phyloP scores from a whole-genome alignment of 441 rosid species.

The Erodium chrysanthum region DNA sequence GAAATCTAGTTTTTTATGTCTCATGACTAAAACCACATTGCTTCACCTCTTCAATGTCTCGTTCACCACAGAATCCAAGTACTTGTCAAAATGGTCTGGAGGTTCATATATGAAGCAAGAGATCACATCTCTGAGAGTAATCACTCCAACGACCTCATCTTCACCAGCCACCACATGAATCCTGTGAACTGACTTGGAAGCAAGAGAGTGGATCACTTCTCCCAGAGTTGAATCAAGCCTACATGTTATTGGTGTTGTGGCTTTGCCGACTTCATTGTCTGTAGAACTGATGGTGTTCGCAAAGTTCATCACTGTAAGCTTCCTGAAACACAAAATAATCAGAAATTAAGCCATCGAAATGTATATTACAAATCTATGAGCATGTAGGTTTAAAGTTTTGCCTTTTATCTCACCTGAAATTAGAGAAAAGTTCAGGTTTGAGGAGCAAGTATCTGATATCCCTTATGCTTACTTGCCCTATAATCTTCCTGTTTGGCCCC shows the following conservation, averaged over 20 bases:
- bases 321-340: constrained; percentile 31
- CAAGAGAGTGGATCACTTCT: constrained; percentile 53
- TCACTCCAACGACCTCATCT: constrained; percentile 56
- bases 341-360: background rate
- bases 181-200: constrained; percentile 60
- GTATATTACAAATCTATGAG: background rate
- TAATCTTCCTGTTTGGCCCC: background rate
- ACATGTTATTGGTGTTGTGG: constrained; percentile 58
- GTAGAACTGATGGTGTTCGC: constrained; percentile 34
- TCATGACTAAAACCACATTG: background rate
- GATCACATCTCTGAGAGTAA: constrained; percentile 79
- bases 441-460: background rate
- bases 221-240: constrained; percentile 47
- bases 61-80: constrained; percentile 22
- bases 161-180: constrained; percentile 45
- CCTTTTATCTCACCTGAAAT: background rate
- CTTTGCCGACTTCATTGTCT: constrained; percentile 31
- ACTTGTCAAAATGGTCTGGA: constrained; percentile 46
- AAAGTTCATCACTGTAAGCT: constrained; percentile 51
- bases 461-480: background rate
- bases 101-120: constrained; percentile 80
- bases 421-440: background rate
- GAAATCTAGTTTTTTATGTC: too few species aligned
- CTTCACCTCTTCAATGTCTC: background rate
- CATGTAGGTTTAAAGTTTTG: too few species aligned